Evolutionary conservation across 2,329 filamentous ascomycete species (phyloP), one percentile per base, ranked within the genome.

Genomic region (Aspergillus fischeri): DNA sequence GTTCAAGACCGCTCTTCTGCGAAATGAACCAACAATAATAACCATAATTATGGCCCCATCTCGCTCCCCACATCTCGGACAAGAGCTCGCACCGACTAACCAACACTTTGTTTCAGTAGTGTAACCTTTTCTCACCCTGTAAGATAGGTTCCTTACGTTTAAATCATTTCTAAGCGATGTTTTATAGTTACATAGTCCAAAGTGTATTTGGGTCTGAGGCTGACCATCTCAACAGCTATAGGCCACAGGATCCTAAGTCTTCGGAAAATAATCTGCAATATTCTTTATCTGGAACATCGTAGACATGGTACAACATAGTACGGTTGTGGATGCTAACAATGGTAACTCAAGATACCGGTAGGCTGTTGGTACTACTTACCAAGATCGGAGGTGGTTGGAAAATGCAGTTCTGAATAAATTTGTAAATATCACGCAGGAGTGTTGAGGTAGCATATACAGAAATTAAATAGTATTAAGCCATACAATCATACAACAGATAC

Each of bases 1-100:
- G 51, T 29, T 52, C 32, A 51, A 54, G 48, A 48, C 50, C 47
- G 57, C 35, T 48, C 49, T 53, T 55, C 50, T 47, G 56, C 54
- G 50, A 58, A 48, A 52, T 51, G 35, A 54, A 52, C 54, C 41
- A 45, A 38, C 42, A 58, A 60, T 50, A 50, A 48, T 61, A 57
- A 51, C 52, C 55, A 56, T 60, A 44, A 53, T 50, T 50, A 32
- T 51, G 29, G 17, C 21, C 14, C 32, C n/a, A 9, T 20, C 44
- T 24, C 44, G 44, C 20, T 53, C 53, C 60, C 60, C 58, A 60
- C 60, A 38, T 35, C 53, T 41, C 53, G 41, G 38, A 29, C 29
- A 38, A 8, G 24, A 29, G 21, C 14, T 47, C 44, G 21, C 6
- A 25, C 44, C 44, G 44, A 27, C 44, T 47, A 47, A 47, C 21